Percentiles rank a stretch among this genome's conserved stretches.
Evolutionary conservation across 495 filamentous ascomycete genomes (phyloP).

Genomic region (Penicillium tannophilum): DNA sequence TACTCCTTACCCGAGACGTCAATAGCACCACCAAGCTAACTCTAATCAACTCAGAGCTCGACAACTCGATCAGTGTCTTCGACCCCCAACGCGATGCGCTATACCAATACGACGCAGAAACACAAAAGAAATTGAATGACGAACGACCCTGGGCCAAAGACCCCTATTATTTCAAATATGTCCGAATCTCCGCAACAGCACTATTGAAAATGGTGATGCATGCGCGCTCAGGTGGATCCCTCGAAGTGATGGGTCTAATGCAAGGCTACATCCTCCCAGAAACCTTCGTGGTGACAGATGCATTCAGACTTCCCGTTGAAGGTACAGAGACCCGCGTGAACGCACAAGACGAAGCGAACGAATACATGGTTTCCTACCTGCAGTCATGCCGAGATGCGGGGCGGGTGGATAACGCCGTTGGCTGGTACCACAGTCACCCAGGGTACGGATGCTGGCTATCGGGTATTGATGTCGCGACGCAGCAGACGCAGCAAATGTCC

Average conservation of each 20-base stretch:
- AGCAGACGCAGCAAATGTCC: slow-evolving; percentile 80
- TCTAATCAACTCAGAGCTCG: slow-evolving; percentile 66
- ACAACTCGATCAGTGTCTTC: slow-evolving; percentile 81
- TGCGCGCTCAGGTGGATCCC: slow-evolving; percentile 83
- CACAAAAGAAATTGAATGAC: slow-evolving; percentile 59
- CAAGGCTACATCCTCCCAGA: slow-evolving; percentile 83
- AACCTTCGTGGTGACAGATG: slow-evolving; percentile 91
- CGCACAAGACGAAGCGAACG: slow-evolving; percentile 90
- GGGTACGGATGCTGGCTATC: slow-evolving; percentile 98
- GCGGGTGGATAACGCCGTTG: slow-evolving; percentile 87
- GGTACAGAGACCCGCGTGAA: slow-evolving; percentile 98
- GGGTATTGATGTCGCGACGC: slow-evolving; percentile 92
- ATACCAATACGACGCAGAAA: slow-evolving; percentile 72
- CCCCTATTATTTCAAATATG: slow-evolving; percentile 86
- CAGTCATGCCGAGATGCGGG: slow-evolving; percentile 70
- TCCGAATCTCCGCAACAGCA: slow-evolving; percentile 91
- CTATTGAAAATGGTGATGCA: slow-evolving; percentile 99
- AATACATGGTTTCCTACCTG: slow-evolving; percentile 91
- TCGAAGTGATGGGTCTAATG: slow-evolving; percentile 99
- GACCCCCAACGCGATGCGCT: slow-evolving; percentile 87
- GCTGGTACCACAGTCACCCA: slow-evolving; percentile 98
- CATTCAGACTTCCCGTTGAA: slow-evolving; percentile 92
- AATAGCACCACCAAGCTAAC: slow-evolving; percentile 12
- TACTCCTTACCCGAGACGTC: slow-evolving; percentile 14
- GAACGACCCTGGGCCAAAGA: slow-evolving; percentile 80